Evolutionary conservation across 2,329 filamentous ascomycete genomes (phyloP), one percentile per base, ranked within the genome.

Genomic region (Penicillium concentricum): DNA sequence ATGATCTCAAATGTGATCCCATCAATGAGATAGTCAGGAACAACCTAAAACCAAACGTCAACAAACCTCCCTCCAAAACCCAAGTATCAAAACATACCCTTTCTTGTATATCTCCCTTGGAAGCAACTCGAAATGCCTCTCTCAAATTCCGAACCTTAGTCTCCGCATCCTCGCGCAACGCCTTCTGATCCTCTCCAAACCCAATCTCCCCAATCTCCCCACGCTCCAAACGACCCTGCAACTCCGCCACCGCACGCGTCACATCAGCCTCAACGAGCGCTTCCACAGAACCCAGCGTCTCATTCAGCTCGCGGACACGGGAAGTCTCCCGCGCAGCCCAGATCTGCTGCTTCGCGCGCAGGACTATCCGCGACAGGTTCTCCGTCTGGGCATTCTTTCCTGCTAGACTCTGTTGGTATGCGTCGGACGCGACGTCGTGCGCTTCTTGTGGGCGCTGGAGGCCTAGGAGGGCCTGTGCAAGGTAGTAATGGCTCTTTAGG

Each of bases 401-500:
- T 22, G 78, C 76, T 18, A 86, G 79, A 72, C 89, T 92, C 6
- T 88, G 76, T 4, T 84, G 77, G 74, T 96, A 95, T 9, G 93
- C 93, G 37, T 78, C 81, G 24, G 87, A 78, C 0, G 90, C 91
- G 56, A 85, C 85, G 1, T 80, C 75, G 15, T 95, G 81, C 0
- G 92, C 92, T 68, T 88, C 88, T 57, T 90, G 85, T 35, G 85
- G 87, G 63, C 89, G 84, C 49, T 85, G 80, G 2, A 96, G 81
- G 1, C 83, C 82, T n/a, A 96, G 79, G 63, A 95, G 87, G 0
- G 92, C 91, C 74, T 96, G 89, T 3, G 91, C 87, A 26, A 96
- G 83, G 70, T 92, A 90, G 74, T 89, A 95, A 69, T 86, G 84
- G 8, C 90, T 91, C 76, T 97, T 97, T 78, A 95, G 87, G 66